phyloP scores from a whole-genome alignment of 495 filamentous ascomycete species.

The Thermochaetoides thermophila region DNA sequence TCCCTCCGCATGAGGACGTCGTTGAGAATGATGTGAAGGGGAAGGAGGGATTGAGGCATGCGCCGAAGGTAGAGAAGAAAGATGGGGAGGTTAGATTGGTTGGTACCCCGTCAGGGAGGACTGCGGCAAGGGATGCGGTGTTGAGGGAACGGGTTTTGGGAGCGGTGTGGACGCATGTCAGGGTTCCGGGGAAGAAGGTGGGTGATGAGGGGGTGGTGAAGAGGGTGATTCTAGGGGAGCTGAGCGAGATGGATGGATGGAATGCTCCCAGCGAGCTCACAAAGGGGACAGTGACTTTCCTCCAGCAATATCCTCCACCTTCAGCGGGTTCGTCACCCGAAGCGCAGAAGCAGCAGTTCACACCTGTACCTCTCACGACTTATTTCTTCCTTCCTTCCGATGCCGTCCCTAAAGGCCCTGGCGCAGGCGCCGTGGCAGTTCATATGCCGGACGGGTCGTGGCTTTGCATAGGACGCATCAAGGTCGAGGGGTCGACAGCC shows the following conservation, averaged over 20 bases:
- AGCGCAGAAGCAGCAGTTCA: background rate
- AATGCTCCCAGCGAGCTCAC: background rate
- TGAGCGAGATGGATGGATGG: background rate
- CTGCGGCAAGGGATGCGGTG: background rate
- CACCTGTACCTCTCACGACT: no score
- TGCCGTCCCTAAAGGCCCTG: no score
- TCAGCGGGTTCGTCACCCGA: no score
- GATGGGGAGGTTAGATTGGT: conserved; percentile 21
- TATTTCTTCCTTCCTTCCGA: no score
- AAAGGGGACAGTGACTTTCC: background rate
- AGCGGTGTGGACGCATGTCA: conserved; percentile 13
- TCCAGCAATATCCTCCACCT: no score
- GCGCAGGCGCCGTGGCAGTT: background rate
- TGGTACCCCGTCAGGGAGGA: no score
- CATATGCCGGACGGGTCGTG: conserved; percentile 1
- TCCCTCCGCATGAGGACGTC: conserved; percentile 36
- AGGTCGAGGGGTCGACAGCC: conserved; percentile 18
- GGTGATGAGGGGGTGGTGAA: background rate
- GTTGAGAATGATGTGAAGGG: background rate
- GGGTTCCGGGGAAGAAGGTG: background rate
- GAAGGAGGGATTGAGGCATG: conserved; percentile 7
- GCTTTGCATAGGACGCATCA: conserved; percentile 15
- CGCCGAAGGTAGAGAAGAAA: conserved; percentile 23
- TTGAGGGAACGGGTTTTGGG: conserved; percentile 4
- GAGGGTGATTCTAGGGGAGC: conserved; percentile 16